Evolutionary conservation across 1,139 yeast species (phyloP).

Genomic region (Candida tetrigidarum): DNA sequence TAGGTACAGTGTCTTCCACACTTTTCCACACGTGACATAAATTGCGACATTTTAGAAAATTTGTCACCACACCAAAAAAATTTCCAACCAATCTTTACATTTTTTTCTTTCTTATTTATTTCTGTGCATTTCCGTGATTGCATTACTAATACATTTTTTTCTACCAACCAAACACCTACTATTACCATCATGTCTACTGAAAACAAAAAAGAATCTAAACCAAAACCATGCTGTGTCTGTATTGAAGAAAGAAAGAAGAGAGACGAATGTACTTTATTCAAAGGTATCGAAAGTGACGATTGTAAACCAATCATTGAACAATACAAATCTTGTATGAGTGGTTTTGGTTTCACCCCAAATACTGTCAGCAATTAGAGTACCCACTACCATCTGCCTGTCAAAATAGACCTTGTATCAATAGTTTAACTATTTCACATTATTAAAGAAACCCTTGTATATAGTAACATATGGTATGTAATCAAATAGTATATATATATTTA

Average conservation of each 20-base stretch:
- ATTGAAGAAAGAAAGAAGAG: constrained; percentile 80
- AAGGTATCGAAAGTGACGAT: constrained; percentile 85
- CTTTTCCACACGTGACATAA: not conserved
- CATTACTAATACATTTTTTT: constrained; percentile 3
- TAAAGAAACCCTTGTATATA: constrained; percentile 11
- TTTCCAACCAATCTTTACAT: not conserved
- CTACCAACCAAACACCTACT: not conserved
- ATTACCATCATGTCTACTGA: constrained; percentile 4
- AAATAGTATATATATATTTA: no score
- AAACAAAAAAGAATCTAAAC: constrained; percentile 41
- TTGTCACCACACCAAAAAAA: no score
- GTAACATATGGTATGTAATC: constrained; percentile 2
- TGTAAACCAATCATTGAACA: constrained; percentile 72
- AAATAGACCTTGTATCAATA: no score
- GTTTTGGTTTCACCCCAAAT: constrained; percentile 66
- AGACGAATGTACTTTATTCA: constrained; percentile 83
- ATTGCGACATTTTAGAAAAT: constrained; percentile 2
- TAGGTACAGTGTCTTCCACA: no score
- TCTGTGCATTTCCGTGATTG: constrained; percentile 1
- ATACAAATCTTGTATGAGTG: constrained; percentile 90
- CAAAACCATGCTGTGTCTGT: constrained; percentile 98
- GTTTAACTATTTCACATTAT: not conserved
- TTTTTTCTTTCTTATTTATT: not conserved
- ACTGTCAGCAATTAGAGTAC: constrained; percentile 28
- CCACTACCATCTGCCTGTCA: no score